A percentile compares a stretch with the other conserved stretches of the same genome.
These are phyloP conservation scores for Galeopsis tetrahit DNA, from an alignment of 257 asterid genomes.

Conservation along the genomic window DNA sequence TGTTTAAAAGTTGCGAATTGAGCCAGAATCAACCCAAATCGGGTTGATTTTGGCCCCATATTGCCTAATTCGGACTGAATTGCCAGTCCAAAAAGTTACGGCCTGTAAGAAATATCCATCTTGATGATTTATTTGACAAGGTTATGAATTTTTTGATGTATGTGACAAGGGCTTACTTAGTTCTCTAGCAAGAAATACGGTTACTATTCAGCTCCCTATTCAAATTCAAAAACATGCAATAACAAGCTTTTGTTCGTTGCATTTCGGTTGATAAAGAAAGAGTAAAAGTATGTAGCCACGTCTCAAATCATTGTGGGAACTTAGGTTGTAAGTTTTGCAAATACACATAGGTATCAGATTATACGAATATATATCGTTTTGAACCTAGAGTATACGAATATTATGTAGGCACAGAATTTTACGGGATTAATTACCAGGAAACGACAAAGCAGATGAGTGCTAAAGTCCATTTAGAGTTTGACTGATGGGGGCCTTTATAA, in stretches of 20 bases:
- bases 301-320: neutral
- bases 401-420: neutral
- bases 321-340: neutral
- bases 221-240: neutral
- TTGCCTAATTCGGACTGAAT: too few relatives aligned
- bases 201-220: neutral
- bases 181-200: neutral
- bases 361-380: neutral
- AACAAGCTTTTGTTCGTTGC: neutral
- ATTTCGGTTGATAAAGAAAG: neutral
- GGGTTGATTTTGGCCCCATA: too few relatives aligned
- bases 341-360: neutral
- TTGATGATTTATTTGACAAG: too few relatives aligned
- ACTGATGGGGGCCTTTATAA: slow-evolving; percentile 63
- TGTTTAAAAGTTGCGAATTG: too few relatives aligned
- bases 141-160: too few relatives aligned
- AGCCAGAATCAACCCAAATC: too few relatives aligned
- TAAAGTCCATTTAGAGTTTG: slow-evolving; percentile 68
- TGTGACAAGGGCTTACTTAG: too few relatives aligned
- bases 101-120: too few relatives aligned
- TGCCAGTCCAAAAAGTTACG: too few relatives aligned
- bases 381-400: neutral
- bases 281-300: neutral
- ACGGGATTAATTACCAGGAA: slow-evolving; percentile 68
- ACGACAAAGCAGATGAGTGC: slow-evolving; percentile 78